These are phyloP conservation scores for Fusarium sulawesiense DNA, from an alignment of 2,329 filamentous ascomycete species.

Conservation along the genomic window DNA sequence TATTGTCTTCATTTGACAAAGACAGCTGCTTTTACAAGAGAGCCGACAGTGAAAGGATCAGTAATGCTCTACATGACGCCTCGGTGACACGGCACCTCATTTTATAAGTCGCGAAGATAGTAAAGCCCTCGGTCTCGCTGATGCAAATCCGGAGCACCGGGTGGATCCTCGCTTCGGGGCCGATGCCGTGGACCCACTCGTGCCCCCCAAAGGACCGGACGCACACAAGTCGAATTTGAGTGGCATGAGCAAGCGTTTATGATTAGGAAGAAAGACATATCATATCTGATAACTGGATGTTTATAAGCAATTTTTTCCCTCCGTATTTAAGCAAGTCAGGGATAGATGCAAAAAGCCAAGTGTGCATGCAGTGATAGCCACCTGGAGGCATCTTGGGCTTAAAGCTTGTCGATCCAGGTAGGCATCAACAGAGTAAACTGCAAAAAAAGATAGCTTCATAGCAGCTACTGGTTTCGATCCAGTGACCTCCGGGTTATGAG, in stretches of 20 bases:
- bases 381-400: not conserved
- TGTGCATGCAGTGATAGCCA: not conserved
- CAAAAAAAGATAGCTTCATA: slow-evolving; percentile 15
- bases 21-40: not conserved
- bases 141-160: not conserved
- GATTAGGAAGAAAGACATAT: not conserved
- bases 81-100: not conserved
- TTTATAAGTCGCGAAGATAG: not conserved
- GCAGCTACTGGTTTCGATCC: slow-evolving; percentile 32
- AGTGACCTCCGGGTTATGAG: slow-evolving; percentile 32
- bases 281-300: rapidly evolving
- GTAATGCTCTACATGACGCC: not conserved
- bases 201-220: not conserved
- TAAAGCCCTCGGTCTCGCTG: not conserved
- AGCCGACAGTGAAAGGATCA: rapidly evolving
- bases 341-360: not conserved
- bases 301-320: not conserved
- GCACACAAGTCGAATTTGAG: not conserved
- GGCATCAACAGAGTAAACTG: not conserved
- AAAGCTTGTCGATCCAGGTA: not conserved
- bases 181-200: slow-evolving; percentile 2
- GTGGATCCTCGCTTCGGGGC: not conserved
- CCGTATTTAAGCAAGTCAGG: not conserved
- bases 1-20: not conserved
- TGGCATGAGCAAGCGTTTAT: not conserved